A percentile compares a stretch with the other conserved stretches of the same genome.
phyloP scores from a whole-genome alignment of 495 filamentous ascomycete species.

The Bryoglossum gracile region DNA sequence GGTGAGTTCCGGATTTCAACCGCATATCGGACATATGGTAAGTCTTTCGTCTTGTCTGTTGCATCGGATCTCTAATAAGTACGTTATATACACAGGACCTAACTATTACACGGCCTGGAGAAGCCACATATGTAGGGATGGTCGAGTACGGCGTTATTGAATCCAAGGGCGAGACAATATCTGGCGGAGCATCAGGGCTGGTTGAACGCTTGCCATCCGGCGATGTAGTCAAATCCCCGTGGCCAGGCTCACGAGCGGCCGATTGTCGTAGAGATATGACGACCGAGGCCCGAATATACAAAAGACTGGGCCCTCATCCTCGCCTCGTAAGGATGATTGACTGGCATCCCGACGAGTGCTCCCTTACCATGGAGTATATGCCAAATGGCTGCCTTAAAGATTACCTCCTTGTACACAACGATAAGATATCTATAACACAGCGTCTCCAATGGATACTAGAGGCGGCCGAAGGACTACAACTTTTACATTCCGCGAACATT shows the following conservation, averaged over 20 bases:
- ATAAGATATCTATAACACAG: conserved; percentile 13
- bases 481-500: conserved; percentile 23
- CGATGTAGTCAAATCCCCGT: conserved; percentile 17
- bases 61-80: not conserved
- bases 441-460: conserved; percentile 24
- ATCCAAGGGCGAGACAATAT: conserved; percentile 8
- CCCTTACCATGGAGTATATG: conserved; percentile 28
- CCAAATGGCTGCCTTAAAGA: conserved; percentile 27
- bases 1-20: no score
- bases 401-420: conserved; percentile 23
- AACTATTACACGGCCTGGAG: not conserved
- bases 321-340: conserved; percentile 14
- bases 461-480: conserved; percentile 25
- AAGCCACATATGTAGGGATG: not conserved
- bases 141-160: not conserved
- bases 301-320: conserved; percentile 12
- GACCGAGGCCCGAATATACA: conserved; percentile 14
- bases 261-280: conserved; percentile 12
- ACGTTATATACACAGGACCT: not conserved
- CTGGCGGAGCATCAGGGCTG: conserved; percentile 12
- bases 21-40: no score
- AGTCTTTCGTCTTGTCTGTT: not conserved
- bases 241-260: not conserved
- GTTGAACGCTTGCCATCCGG: conserved; percentile 19
- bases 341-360: conserved; percentile 12